Evolutionary conservation across 2,329 filamentous ascomycete species (phyloP).

Genomic region (Diplodia scrobiculata): DNA sequence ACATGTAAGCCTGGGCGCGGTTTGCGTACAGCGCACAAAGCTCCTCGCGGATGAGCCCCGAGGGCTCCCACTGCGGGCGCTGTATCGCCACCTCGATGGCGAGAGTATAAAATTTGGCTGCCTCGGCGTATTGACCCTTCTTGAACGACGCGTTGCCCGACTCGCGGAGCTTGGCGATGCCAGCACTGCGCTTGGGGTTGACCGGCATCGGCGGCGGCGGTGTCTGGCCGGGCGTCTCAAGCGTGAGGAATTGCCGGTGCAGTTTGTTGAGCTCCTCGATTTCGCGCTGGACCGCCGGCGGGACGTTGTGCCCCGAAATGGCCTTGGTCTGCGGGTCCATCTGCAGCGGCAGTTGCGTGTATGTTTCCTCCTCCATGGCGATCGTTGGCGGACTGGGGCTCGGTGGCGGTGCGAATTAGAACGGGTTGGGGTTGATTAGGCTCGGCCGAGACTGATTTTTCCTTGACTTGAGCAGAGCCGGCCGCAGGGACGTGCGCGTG

Average conservation of each 20-base stretch:
- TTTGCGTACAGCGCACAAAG: conserved; percentile 78
- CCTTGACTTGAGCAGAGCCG: background rate
- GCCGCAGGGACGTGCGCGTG: conserved; percentile 20
- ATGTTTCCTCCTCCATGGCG: conserved; percentile 57
- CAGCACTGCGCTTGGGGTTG: conserved; percentile 85
- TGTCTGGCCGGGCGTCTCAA: conserved; percentile 63
- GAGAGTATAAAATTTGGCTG: conserved; percentile 78
- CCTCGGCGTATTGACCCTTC: conserved; percentile 73
- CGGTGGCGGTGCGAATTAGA: background rate
- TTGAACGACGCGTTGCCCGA: conserved; percentile 80
- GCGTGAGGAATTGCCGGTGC: conserved; percentile 70
- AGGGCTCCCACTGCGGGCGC: conserved; percentile 85
- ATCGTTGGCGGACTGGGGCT: background rate
- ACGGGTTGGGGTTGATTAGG: background rate
- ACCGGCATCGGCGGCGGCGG: conserved; percentile 87
- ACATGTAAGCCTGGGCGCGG: conserved; percentile 88
- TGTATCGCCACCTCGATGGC: conserved; percentile 85
- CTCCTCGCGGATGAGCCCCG: conserved; percentile 81
- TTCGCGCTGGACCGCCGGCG: conserved; percentile 45
- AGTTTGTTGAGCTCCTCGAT: conserved; percentile 75
- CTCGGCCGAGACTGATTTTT: background rate
- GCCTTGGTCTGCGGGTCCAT: conserved; percentile 82
- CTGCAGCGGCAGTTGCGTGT: conserved; percentile 77
- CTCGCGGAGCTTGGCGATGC: conserved; percentile 89
- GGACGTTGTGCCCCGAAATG: conserved; percentile 56